phyloP scores from a whole-genome alignment of 108 stramenopile genomes.

The Stephanodiscus minutulus region DNA sequence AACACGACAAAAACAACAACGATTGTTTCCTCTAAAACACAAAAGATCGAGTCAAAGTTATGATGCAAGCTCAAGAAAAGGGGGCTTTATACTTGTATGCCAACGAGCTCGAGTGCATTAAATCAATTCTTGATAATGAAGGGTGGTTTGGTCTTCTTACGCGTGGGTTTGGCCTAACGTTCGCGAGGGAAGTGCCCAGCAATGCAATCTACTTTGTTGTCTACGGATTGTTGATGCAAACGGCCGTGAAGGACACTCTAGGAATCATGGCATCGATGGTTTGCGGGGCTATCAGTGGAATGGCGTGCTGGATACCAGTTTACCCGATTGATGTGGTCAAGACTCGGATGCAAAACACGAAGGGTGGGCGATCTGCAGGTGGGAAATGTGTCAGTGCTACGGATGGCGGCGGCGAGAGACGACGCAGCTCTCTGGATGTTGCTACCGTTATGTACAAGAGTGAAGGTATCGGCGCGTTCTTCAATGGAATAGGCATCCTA shows the following conservation, averaged over 20 bases:
- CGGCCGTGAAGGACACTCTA: neutral
- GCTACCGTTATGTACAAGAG: constrained; percentile 37
- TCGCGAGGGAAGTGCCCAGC: constrained; percentile 46
- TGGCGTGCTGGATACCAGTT: constrained; percentile 52
- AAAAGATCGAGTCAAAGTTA: constrained; percentile 11
- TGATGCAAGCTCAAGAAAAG: constrained; percentile 15
- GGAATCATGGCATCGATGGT: constrained; percentile 1
- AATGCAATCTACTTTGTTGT: constrained; percentile 56
- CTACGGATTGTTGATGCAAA: constrained; percentile 27
- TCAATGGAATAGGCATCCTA: neutral
- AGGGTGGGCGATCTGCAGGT: constrained; percentile 21
- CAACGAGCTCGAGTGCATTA: constrained; percentile 1
- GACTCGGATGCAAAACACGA: constrained; percentile 49
- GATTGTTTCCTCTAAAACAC: no score
- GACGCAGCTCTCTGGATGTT: no score
- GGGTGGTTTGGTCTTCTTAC: constrained; percentile 15
- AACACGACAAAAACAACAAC: no score
- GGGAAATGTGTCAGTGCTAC: constrained; percentile 24
- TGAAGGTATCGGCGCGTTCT: constrained; percentile 9
- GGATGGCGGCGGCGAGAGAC: no score
- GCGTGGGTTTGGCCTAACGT: constrained; percentile 41
- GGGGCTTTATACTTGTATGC: neutral
- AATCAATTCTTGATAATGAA: neutral
- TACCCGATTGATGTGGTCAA: constrained; percentile 61
- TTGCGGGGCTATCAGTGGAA: constrained; percentile 25